Conservation (phyloP, 129 eudicot genomes). For the Erigeron canadensis region DNA sequence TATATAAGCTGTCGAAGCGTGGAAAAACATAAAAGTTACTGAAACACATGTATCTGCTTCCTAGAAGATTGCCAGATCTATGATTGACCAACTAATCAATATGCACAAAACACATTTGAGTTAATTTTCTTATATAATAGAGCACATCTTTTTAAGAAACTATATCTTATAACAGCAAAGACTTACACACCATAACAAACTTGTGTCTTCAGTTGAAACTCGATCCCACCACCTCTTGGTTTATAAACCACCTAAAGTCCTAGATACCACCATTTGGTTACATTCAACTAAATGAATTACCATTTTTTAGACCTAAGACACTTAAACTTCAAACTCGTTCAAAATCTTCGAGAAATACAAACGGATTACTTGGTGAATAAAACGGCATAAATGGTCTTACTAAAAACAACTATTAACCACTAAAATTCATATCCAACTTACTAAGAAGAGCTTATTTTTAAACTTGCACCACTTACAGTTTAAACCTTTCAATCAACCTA, state of each 20-base stretch:
- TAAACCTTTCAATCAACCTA: background rate
- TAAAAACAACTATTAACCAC: background rate
- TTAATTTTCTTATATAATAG: too few species aligned
- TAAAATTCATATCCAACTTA: constrained; percentile 3
- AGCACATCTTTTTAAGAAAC: too few species aligned
- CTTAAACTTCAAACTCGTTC: background rate
- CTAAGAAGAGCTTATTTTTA: background rate
- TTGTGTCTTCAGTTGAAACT: too few species aligned
- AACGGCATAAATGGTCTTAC: background rate
- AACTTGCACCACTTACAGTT: background rate
- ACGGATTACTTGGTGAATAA: constrained; percentile 9
- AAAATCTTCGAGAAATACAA: constrained; percentile 11
- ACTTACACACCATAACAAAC: too few species aligned
- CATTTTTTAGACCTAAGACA: background rate
- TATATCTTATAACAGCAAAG: too few species aligned
- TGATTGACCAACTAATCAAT: constrained; percentile 8
- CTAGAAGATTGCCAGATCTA: background rate
- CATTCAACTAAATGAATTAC: background rate
- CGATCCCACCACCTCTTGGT: too few species aligned
- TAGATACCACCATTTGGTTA: too few species aligned
- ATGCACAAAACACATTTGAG: background rate
- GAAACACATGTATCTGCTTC: too few species aligned
- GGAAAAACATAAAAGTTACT: background rate
- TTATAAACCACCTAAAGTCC: too few species aligned
- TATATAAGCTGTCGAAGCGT: too few species aligned